Base-by-base conservation (phyloP, 23 red algal genomes). In the Chondrus crispus region DNA sequence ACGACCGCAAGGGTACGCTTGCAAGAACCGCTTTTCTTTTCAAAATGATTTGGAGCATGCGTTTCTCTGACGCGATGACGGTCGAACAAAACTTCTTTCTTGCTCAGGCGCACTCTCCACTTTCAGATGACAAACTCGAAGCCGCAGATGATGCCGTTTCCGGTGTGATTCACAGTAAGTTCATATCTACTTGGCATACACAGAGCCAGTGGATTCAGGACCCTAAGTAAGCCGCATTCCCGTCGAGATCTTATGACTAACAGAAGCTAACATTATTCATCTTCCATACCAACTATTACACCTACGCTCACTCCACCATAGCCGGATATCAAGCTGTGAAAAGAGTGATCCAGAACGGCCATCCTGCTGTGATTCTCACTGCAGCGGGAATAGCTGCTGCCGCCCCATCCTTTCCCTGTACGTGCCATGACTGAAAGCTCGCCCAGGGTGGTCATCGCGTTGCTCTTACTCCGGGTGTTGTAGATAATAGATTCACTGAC, bases 161-260 rank as follows among this genome's bases (percentile, higher is more conserved):
- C 10, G 29, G 51, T 8, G 87, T 90, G 32, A 90, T 90, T 80
- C 87, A 90, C 74, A 90, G 87, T 90, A 80, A n/a, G 87, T 82
- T 51, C 50, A 2, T 80, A 24, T 68, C 20, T 80, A 20, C n/a
- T n/a, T n/a, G n/a, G n/a, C n/a, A n/a, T n/a, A n/a, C n/a, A n/a
- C n/a, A n/a, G n/a, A n/a, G n/a, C n/a, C n/a, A n/a, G n/a, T n/a
- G n/a, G n/a, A n/a, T n/a, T n/a, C n/a, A n/a, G n/a, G n/a, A n/a
- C n/a, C n/a, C n/a, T n/a, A n/a, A n/a, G n/a, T n/a, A n/a, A n/a
- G n/a, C n/a, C n/a, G n/a, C n/a, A n/a, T n/a, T n/a, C n/a, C n/a
- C n/a, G n/a, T n/a, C n/a, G n/a, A n/a, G n/a, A n/a, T n/a, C n/a
- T n/a, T n/a, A n/a, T n/a, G n/a, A n/a, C n/a, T n/a, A n/a, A n/a